A percentile compares a stretch with the other conserved stretches of the same genome.
Conservation (phyloP, 2,329 filamentous ascomycete species). For the Alternaria dauci region DNA sequence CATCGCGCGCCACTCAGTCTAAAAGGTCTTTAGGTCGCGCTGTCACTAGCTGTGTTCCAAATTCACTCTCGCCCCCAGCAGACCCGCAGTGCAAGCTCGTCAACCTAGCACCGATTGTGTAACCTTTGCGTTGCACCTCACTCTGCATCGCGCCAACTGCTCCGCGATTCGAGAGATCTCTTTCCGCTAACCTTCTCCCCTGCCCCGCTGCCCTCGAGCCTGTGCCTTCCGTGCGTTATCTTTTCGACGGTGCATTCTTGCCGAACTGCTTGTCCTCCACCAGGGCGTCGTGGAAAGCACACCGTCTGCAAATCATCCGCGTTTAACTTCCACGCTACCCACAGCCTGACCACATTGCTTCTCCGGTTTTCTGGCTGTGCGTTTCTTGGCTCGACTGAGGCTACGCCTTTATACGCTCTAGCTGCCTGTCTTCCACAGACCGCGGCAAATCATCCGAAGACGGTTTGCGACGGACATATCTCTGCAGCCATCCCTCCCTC, state of each 20-base stretch:
- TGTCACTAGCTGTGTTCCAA: conserved; percentile 46
- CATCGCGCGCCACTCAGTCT: conserved; percentile 47
- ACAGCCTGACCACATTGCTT: conserved; percentile 47
- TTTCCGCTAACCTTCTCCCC: conserved; percentile 34
- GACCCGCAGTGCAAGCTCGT: conserved; percentile 39
- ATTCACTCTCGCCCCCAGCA: conserved; percentile 36
- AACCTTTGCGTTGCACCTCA: conserved; percentile 48
- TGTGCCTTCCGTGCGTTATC: conserved; percentile 52
- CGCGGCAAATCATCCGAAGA: conserved; percentile 50
- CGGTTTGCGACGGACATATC: conserved; percentile 57
- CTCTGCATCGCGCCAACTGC: conserved; percentile 43
- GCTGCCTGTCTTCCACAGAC: conserved; percentile 40
- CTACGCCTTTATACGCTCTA: conserved; percentile 34
- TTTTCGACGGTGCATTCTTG: conserved; percentile 51
- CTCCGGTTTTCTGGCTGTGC: conserved; percentile 50
- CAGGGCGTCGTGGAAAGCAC: conserved; percentile 48
- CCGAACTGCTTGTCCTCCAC: conserved; percentile 51
- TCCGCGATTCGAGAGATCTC: conserved; percentile 48
- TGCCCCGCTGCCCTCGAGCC: conserved; percentile 43
- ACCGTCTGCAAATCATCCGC: conserved; percentile 60
- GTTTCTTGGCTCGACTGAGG: conserved; percentile 41
- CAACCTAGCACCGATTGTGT: conserved; percentile 49
- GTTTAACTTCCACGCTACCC: conserved; percentile 56
- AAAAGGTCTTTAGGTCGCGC: conserved; percentile 38
- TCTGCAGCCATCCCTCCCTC: conserved; percentile 57